phyloP scores from a whole-genome alignment of 2,329 filamentous ascomycete genomes.

The Sporothrix dimorphospora region DNA sequence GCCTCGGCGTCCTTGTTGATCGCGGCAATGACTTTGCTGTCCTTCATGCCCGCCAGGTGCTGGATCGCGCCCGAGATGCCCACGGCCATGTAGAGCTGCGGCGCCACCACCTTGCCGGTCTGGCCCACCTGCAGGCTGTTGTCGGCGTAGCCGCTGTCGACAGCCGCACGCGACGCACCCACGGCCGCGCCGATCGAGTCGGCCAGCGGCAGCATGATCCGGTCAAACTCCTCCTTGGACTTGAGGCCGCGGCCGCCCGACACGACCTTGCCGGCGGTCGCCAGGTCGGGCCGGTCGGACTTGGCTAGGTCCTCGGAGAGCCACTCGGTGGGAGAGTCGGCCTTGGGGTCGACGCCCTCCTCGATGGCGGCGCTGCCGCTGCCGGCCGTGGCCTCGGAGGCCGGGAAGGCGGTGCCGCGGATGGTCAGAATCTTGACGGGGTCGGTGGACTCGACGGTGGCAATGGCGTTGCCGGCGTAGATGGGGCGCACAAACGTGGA shows the following conservation, averaged over 20 bases:
- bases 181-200: constrained; percentile 94
- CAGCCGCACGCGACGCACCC: constrained; percentile 89
- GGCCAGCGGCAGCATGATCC: constrained; percentile 86
- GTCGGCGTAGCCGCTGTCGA: constrained; percentile 96
- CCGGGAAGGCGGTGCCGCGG: constrained; percentile 87
- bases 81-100: constrained; percentile 90
- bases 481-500: constrained; percentile 96
- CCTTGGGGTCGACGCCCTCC: constrained; percentile 82
- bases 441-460: constrained; percentile 91
- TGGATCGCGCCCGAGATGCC: constrained; percentile 98
- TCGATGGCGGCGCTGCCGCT: constrained; percentile 73
- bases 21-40: constrained; percentile 97
- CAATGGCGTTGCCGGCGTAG: constrained; percentile 95
- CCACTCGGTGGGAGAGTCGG: constrained; percentile 77
- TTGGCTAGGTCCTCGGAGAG: constrained; percentile 90
- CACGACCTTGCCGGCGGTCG: constrained; percentile 86
- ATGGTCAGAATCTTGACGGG: constrained; percentile 87
- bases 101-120: constrained; percentile 97
- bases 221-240: constrained; percentile 97
- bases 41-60: constrained; percentile 99
- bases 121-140: constrained; percentile 98
- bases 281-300: constrained; percentile 90
- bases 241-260: constrained; percentile 94
- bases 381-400: constrained; percentile 61
- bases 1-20: constrained; percentile 99